phyloP scores from a whole-genome alignment of 352 stramenopile species.

The Phytophthora sojae region DNA sequence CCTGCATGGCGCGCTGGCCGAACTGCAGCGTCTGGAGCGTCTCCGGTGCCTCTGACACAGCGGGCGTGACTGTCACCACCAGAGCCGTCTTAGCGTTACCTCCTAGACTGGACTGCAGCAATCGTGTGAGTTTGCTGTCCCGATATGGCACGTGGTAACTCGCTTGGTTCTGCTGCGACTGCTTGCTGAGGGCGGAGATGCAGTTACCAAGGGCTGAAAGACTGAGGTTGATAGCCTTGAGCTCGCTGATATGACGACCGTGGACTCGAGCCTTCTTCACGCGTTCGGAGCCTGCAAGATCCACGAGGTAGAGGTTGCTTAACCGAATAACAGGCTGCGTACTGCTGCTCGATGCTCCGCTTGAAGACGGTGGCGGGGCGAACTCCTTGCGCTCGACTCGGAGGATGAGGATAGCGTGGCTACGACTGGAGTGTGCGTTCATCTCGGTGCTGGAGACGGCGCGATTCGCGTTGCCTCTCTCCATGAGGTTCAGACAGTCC shows the following conservation, averaged over 20 bases:
- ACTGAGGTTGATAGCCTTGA: constrained; percentile 81
- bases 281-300: constrained; percentile 75
- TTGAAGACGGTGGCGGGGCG: constrained; percentile 16
- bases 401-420: constrained; percentile 88
- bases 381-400: constrained; percentile 80
- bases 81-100: constrained; percentile 80
- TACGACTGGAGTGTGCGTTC: constrained; percentile 89
- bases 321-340: constrained; percentile 53
- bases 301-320: constrained; percentile 74
- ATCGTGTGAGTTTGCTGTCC: constrained; percentile 76
- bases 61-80: constrained; percentile 64
- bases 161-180: constrained; percentile 35
- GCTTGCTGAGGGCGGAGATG: constrained; percentile 72
- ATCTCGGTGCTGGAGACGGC: constrained; percentile 86
- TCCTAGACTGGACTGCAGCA: constrained; percentile 74
- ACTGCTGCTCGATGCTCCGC: constrained; percentile 1
- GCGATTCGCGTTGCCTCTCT: constrained; percentile 66
- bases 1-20: constrained; percentile 75
- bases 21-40: constrained; percentile 79
- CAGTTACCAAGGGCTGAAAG: constrained; percentile 80
- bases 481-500: constrained; percentile 60
- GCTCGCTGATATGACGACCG: constrained; percentile 66
- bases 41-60: constrained; percentile 57
- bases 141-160: constrained; percentile 72
- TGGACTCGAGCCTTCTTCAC: constrained; percentile 73